A percentile compares a stretch with the other conserved stretches of the same genome.
Conservation (phyloP, 2,329 filamentous ascomycete genomes). For the Graphilbum fragrans region DNA sequence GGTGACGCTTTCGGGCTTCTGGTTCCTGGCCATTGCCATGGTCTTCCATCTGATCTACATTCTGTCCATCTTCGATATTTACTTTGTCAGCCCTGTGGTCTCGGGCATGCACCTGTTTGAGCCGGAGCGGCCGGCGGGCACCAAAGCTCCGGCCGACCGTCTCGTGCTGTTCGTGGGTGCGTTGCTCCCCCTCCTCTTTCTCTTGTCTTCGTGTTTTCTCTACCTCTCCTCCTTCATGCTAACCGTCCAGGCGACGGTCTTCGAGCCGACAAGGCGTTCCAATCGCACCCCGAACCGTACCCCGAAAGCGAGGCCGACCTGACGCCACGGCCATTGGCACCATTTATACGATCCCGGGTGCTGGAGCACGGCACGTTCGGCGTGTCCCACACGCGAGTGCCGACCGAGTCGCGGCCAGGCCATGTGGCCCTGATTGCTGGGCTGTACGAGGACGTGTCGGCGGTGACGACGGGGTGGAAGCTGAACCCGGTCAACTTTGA, state of each 20-base stretch:
- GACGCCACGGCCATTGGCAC: conserved; percentile 70
- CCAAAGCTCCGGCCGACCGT: conserved; percentile 71
- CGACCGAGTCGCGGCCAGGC: conserved; percentile 89
- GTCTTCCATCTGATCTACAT: conserved; percentile 91
- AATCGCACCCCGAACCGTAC: conserved; percentile 82
- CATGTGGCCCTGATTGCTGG: conserved; percentile 96
- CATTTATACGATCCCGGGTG: conserved; percentile 81
- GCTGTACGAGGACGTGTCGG: conserved; percentile 93
- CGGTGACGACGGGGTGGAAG: conserved; percentile 97
- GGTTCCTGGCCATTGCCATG: conserved; percentile 79
- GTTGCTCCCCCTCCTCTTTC: conserved; percentile 9
- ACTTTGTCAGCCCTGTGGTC: conserved; percentile 96
- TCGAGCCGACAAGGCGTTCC: conserved; percentile 95
- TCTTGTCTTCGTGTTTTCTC: background rate
- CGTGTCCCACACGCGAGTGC: conserved; percentile 91
- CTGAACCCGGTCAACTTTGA: conserved; percentile 97
- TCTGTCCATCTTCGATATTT: conserved; percentile 94
- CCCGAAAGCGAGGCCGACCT: conserved; percentile 51
- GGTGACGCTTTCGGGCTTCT: conserved; percentile 52
- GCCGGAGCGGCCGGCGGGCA: conserved; percentile 46
- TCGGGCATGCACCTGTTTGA: conserved; percentile 81
- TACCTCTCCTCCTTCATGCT: background rate
- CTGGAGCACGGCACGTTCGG: conserved; percentile 89
- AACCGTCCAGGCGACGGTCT: conserved; percentile 64
- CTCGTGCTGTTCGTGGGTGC: conserved; percentile 87